Evolutionary conservation across 306 rosid species (phyloP).

Genomic region (Alnus rubra): DNA sequence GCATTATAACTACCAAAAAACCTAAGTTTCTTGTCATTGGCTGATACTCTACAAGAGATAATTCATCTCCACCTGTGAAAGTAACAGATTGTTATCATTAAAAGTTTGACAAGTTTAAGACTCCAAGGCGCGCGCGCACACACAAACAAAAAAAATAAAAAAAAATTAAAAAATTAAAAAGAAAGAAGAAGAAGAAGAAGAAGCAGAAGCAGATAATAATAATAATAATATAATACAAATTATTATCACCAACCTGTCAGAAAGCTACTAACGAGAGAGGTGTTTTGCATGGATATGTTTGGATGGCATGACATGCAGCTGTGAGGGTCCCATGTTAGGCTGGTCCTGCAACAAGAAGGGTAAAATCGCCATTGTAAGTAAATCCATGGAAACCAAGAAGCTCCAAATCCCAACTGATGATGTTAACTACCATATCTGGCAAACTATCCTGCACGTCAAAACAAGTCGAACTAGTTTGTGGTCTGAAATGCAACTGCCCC

Average conservation of each 20-base stretch:
- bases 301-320: constrained; percentile 36
- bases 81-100: background rate
- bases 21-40: background rate
- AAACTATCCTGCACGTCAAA: constrained; percentile 33
- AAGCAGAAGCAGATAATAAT: no score
- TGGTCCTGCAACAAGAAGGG: constrained; percentile 40
- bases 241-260: background rate
- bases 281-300: constrained; percentile 36
- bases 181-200: no score
- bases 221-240: background rate
- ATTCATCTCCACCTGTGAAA: constrained; percentile 14
- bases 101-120: constrained; percentile 5
- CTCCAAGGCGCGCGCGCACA: background rate
- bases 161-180: no score
- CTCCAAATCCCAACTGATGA: background rate
- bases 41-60: constrained; percentile 12
- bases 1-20: background rate
- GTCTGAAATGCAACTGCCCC: constrained; percentile 48
- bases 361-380: constrained; percentile 5
- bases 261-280: constrained; percentile 7
- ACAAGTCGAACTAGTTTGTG: constrained; percentile 27
- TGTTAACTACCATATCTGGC: constrained; percentile 34
- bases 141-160: background rate
- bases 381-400: background rate
- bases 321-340: constrained; percentile 28